phyloP scores from a whole-genome alignment of 495 filamentous ascomycete species.

The Daldinia loculata region DNA sequence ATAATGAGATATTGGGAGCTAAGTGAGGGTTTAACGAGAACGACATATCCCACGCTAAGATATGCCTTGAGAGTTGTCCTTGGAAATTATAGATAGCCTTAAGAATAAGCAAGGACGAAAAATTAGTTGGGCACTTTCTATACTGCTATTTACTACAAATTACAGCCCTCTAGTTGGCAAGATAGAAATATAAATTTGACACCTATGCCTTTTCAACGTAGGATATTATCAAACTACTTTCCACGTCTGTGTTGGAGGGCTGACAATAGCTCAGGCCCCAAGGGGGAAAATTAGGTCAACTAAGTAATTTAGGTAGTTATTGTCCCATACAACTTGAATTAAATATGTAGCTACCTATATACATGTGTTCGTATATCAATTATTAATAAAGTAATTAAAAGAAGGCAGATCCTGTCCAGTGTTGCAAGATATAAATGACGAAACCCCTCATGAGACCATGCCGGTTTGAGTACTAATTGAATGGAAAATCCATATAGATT shows the following conservation, averaged over 20 bases:
- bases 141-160: too few species aligned
- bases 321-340: neutral
- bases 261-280: too few species aligned
- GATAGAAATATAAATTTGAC: too few species aligned
- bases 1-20: neutral
- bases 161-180: too few species aligned
- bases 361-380: neutral
- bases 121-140: too few species aligned
- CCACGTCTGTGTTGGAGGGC: too few species aligned
- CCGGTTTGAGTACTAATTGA: neutral
- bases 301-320: too few species aligned
- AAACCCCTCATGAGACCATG: neutral
- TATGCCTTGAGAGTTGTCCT: neutral
- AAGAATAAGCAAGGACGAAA: too few species aligned
- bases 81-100: too few species aligned
- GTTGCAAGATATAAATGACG: neutral
- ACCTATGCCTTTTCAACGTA: too few species aligned
- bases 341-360: neutral
- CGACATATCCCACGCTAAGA: neutral
- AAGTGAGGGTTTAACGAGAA: neutral
- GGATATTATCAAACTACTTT: too few species aligned
- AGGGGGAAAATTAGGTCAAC: too few species aligned
- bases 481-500: neutral
- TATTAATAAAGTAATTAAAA: neutral
- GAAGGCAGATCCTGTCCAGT: neutral